Evolutionary conservation across 306 rosid species (phyloP).

Genomic region (Fragaria nilgerrensis): DNA sequence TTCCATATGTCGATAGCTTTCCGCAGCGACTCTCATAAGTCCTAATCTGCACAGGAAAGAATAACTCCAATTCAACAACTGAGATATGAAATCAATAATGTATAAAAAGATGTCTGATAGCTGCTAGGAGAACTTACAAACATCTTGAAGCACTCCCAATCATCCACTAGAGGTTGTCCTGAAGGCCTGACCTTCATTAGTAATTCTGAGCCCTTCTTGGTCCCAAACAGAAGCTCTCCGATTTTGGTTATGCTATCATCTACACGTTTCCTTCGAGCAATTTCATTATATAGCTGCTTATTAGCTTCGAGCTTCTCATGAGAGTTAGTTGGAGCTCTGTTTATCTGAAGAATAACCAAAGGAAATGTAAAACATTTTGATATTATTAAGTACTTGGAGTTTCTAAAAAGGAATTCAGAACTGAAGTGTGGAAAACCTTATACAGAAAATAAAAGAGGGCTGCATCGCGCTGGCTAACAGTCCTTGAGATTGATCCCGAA

Average conservation of each 20-base stretch:
- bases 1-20: conserved; percentile 38
- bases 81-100: too few relatives aligned
- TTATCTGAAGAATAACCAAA: conserved; percentile 22
- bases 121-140: background rate
- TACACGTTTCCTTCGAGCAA: conserved; percentile 29
- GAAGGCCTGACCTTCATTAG: conserved; percentile 34
- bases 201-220: conserved; percentile 16
- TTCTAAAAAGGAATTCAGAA: background rate
- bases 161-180: conserved; percentile 51
- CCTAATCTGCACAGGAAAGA: conserved; percentile 20
- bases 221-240: conserved; percentile 40
- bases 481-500: background rate
- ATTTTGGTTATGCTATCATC: conserved; percentile 29
- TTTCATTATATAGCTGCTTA: conserved; percentile 28
- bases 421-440: conserved; percentile 30
- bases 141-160: conserved; percentile 53
- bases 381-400: background rate
- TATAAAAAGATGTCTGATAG: too few relatives aligned
- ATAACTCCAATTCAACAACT: too few relatives aligned
- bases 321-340: conserved; percentile 34
- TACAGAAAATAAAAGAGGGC: conserved; percentile 33
- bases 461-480: conserved; percentile 43
- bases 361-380: background rate
- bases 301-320: conserved; percentile 35
- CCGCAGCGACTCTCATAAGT: conserved; percentile 40